Evolutionary conservation across 805 yeast genomes (phyloP), one percentile per base, ranked within the genome.

Genomic region (Ogataea methylovora): DNA sequence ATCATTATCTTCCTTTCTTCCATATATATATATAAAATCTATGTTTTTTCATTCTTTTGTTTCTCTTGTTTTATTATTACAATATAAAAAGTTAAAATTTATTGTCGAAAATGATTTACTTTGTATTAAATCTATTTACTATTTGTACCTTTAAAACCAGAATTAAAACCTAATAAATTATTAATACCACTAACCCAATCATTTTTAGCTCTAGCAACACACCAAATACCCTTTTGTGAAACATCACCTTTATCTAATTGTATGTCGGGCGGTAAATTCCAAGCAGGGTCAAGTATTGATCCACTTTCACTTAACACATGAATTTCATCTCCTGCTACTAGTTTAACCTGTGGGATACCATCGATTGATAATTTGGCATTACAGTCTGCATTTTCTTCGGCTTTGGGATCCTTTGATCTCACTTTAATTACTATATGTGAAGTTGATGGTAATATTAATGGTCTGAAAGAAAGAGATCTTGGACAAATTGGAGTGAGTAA

Each of bases 161-260:
- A 77, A 54, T 88, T 88, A 67, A 88, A 88, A 2, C 97, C 96
- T 29, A 88, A 59, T 38, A 88, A 67, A 46, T 84, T 88, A 49
- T 88, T 90, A 36, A 90, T 77, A 23, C 94, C 95, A 38, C 72
- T 73, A 2, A 88, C 87, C 97, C 97, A 90, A 52, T 90, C 97
- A 43, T 82, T 80, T 41, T 79, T 85, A 7, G 80, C 69, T 39
- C 77, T 71, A 1, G 95, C 84, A 4, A 90, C 79, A 58, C 97
- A 88, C 79, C 92, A 87, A 12, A 88, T 77, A 1, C 95, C 95
- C 11, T 68, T 61, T 15, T 58, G 55, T 34, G 35, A 45, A 12
- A 29, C 32, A 13, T 32, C 44, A 7, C 17, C 25, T 11, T 22
- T 27, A 10, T 40, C 15, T 9, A 28, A 20, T 23, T 32, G 34